Base-by-base conservation (phyloP, 164 flowering plant genomes). In the Dillenia turbinata region DNA sequence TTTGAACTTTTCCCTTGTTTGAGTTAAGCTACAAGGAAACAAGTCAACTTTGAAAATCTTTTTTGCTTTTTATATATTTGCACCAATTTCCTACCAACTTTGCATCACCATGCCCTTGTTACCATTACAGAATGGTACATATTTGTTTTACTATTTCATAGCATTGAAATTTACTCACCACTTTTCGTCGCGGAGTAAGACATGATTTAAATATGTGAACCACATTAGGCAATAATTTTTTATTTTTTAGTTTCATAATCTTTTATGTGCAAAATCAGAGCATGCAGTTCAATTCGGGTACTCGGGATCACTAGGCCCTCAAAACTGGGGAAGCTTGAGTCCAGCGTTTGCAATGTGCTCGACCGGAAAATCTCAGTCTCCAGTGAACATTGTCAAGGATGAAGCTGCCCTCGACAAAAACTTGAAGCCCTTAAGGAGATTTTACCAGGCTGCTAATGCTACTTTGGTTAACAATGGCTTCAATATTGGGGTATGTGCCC, bases 321-420 rank as follows among this genome's bases (percentile, higher is more conserved):
- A 62, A 4, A 64, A 76, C 9, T 88, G 92, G 96, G 90, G 91
- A 46, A 74, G 49, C 57, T 60, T 84, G 72, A 67, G 57, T 47
- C 76, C 78, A 17, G 3, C 44, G 0, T 79, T 17, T 71, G 13
- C 65, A 0, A n/a, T 60, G 0, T 88, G 92, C 61, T 51, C 77
- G 0, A 22, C 47, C 0, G 90, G 96, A 24, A 77, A 68, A 60
- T 7, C 9, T 5, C 96, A 88, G 64, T 84, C 92, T 47, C 96
- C 96, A 0, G 64, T 88, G 2, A 52, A 85, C 71, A 83, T 88
- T 48, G 59, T 50, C 47, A 78, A 62, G 56, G 33, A 62, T 12
- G 9, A 72, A 0, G 59, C 60, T 9, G 62, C 67, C 2, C 0
- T 1, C 8, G 73, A 72, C 67, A 26, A 57, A 9, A 67, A 49